Base-by-base conservation (phyloP, 495 filamentous ascomycete species). In the Penicillium crystallinum region DNA sequence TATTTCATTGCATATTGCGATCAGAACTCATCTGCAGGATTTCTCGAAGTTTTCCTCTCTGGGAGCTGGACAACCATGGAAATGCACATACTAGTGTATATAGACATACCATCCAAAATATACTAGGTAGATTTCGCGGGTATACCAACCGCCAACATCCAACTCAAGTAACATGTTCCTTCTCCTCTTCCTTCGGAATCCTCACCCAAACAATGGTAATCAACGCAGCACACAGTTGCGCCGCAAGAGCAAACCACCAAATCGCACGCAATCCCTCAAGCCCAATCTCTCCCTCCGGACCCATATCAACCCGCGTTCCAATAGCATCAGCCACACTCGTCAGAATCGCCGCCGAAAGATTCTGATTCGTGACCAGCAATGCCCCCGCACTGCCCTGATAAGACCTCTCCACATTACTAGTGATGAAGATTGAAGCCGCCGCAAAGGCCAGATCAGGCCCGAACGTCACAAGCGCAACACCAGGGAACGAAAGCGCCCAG, bases 141-240 rank as follows among this genome's bases (percentile, higher is more conserved):
- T 29, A 29, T 8, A 29, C 25, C 6, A 11, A 8, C 6, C 2
- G 5, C 11, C 10, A 19, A 8, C n/a, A 40, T 22, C 9, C 6
- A 30, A 29, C 37, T 59, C 31, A 65, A 15, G 54, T 59, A 19
- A 78, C 72, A 48, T 78, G 75, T 35, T 78, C 75, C 51, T 76
- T 75, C 52, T 78, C 74, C 42, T 76, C 73, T 14, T 72, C 72
- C 58, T 74, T 78, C 0, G 71, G 72, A 46, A 78, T 76, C 38
- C 75, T 54, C 14, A 78, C 72, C 58, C 66, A 64, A 11, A 67
- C 52, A 3, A 65, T 64, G 3, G 68, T 75, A 47, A 78, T 62
- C 3, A 72, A 48, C 1, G 68, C 73, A 2, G 67, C 73, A 43
- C 59, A 35, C 30, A 75, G 22, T n/a, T 71, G 57, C 3, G 61